These are phyloP conservation scores for Saccharomyces hybrid DNA, from an alignment of 1,139 yeast species.

Conservation along the genomic window DNA sequence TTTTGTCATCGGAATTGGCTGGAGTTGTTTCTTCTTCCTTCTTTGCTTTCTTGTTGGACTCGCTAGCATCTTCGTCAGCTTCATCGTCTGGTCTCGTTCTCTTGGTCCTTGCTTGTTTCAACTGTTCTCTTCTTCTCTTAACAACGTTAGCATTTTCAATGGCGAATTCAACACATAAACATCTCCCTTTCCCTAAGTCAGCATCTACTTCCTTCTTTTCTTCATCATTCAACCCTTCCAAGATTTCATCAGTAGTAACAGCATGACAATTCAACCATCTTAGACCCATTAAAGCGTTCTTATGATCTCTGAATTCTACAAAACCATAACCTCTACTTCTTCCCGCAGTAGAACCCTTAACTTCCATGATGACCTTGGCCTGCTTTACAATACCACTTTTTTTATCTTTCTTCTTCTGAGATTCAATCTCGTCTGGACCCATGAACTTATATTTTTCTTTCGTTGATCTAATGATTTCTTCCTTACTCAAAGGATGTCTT, in stretches of 20 bases:
- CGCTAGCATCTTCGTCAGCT: conserved; percentile 19
- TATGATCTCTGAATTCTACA: conserved; percentile 87
- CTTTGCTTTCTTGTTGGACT: conserved; percentile 8
- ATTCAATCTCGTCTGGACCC: conserved; percentile 41
- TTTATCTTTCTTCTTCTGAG: conserved; percentile 49
- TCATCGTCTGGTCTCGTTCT: conserved; percentile 29
- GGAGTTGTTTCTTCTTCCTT: conserved; percentile 28
- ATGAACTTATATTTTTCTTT: conserved; percentile 49
- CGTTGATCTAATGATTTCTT: conserved; percentile 75
- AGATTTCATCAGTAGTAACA: conserved; percentile 61
- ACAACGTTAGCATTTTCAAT: conserved; percentile 90
- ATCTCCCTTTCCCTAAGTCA: conserved; percentile 55
- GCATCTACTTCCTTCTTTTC: conserved; percentile 48
- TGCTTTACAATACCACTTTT: conserved; percentile 87
- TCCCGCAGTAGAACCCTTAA: conserved; percentile 77
- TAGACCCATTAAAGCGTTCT: conserved; percentile 87
- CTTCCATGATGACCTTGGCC: conserved; percentile 86
- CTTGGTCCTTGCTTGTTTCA: conserved; percentile 40
- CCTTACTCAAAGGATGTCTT: conserved; percentile 84
- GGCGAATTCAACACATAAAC: conserved; percentile 90
- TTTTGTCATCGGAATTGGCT: conserved; percentile 23
- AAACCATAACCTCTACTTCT: conserved; percentile 97
- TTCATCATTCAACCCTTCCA: conserved; percentile 66
- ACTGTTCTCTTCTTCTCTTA: conserved; percentile 76
- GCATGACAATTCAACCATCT: conserved; percentile 96